Conservation (phyloP, 2,329 filamentous ascomycete genomes). For the Metarhizium anisopliae region DNA sequence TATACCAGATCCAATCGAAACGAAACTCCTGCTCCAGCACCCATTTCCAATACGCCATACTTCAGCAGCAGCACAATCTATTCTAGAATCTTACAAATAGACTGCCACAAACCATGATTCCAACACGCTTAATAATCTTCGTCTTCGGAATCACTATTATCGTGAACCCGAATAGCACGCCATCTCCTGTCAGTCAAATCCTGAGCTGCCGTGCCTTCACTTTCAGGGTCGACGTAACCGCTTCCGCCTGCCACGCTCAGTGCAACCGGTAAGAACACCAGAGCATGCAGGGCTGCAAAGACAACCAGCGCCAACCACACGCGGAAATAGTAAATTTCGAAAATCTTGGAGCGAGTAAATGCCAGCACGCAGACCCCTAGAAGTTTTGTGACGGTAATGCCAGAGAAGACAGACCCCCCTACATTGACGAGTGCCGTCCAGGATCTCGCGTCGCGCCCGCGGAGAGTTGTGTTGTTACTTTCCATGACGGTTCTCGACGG, state of each 20-base stretch:
- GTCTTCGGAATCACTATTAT: slow-evolving; percentile 66
- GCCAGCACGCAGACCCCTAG: slow-evolving; percentile 86
- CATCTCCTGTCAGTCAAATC: slow-evolving; percentile 75
- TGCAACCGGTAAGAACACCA: slow-evolving; percentile 85
- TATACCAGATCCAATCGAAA: not conserved
- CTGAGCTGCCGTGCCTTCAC: slow-evolving; percentile 80
- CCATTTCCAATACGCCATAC: not conserved
- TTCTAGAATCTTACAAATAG: not conserved
- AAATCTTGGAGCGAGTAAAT: slow-evolving; percentile 95
- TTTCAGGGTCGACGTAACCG: slow-evolving; percentile 81
- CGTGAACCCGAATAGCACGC: slow-evolving; percentile 66
- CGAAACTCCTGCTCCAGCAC: not conserved
- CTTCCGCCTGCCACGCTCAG: slow-evolving; percentile 78
- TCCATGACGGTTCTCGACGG: slow-evolving; percentile 77
- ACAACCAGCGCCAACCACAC: slow-evolving; percentile 90
- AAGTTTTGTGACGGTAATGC: slow-evolving; percentile 93
- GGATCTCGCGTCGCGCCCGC: slow-evolving; percentile 72
- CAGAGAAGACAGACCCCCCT: slow-evolving; percentile 87
- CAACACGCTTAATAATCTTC: slow-evolving; percentile 30
- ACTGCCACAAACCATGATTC: not conserved
- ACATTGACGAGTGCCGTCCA: slow-evolving; percentile 95
- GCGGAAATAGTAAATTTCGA: slow-evolving; percentile 98
- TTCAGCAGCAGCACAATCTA: not conserved
- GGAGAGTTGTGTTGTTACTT: slow-evolving; percentile 63
- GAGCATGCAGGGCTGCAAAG: slow-evolving; percentile 79